A percentile compares a stretch with the other conserved stretches of the same genome.
These are phyloP conservation scores for Lathyrus oleraceus DNA, from an alignment of 306 rosid genomes.

Conservation along the genomic window DNA sequence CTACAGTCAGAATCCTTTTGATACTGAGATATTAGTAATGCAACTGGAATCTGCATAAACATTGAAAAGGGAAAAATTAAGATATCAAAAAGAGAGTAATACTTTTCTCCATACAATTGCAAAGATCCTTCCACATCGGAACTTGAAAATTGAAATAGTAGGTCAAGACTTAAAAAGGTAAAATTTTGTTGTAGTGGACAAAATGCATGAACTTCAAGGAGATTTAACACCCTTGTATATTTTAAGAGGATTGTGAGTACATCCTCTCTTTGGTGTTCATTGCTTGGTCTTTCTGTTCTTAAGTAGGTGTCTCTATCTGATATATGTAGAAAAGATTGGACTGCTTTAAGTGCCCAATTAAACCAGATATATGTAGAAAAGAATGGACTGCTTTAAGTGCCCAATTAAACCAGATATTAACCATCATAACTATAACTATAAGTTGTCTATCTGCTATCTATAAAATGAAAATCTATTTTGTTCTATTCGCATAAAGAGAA, in stretches of 20 bases:
- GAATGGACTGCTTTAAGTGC: neutral
- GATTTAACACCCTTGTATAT: constrained; percentile 11
- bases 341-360: neutral
- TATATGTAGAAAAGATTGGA: constrained; percentile 3
- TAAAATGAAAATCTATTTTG: constrained; percentile 3
- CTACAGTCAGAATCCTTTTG: constrained; percentile 59
- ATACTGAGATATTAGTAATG: constrained; percentile 68
- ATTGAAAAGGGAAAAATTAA: neutral
- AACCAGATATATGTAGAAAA: constrained; percentile 16
- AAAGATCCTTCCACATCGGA: neutral
- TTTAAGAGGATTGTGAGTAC: neutral
- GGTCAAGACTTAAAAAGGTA: neutral
- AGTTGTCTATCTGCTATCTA: neutral
- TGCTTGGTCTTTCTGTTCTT: constrained; percentile 8
- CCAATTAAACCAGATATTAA: neutral
- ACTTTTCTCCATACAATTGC: constrained; percentile 10
- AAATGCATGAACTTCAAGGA: constrained; percentile 6
- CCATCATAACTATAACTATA: neutral
- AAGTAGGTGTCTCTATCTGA: constrained; percentile 22
- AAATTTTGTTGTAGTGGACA: neutral
- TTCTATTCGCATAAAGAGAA: constrained; percentile 22
- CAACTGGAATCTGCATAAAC: constrained; percentile 73
- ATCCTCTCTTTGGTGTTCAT: neutral
- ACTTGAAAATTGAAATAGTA: neutral
- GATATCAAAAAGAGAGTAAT: constrained; percentile 7